Evolutionary conservation across 257 asterid species (phyloP).

Genomic region (Nicotiana attenuata): DNA sequence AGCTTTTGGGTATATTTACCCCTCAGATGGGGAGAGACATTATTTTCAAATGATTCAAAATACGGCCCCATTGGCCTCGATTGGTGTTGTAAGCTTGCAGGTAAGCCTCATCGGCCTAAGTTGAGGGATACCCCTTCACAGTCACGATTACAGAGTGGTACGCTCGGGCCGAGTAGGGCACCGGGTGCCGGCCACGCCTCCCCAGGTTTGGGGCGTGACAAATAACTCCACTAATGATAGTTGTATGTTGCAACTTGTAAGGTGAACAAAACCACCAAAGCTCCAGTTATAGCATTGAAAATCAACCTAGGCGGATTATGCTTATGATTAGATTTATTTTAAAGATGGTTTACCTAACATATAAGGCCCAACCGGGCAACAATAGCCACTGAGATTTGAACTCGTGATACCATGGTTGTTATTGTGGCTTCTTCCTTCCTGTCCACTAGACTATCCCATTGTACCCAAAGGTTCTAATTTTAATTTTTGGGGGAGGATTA

Average conservation of each 20-base stretch:
- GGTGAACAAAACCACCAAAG: conserved; percentile 3
- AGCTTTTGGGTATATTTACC: too few relatives aligned
- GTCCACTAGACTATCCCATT: background rate
- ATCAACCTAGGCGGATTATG: background rate
- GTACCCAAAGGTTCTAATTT: background rate
- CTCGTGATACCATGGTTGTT: background rate
- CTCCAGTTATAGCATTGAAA: background rate
- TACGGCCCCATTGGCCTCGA: too few relatives aligned
- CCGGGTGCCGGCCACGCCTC: too few relatives aligned
- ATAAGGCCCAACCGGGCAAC: conserved; percentile 4
- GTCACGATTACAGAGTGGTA: too few relatives aligned
- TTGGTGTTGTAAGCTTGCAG: too few relatives aligned
- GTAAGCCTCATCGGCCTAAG: too few relatives aligned
- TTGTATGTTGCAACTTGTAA: background rate
- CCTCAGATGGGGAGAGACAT: too few relatives aligned
- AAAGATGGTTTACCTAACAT: background rate
- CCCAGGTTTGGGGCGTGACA: too few relatives aligned
- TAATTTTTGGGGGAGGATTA: background rate
- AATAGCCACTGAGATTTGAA: background rate
- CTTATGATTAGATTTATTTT: background rate
- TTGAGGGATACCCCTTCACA: too few relatives aligned
- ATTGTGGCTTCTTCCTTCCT: background rate
- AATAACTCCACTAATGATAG: background rate
- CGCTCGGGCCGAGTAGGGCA: too few relatives aligned
- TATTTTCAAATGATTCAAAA: too few relatives aligned